These are phyloP conservation scores for Ambrosiella cleistominuta DNA, from an alignment of 2,329 filamentous ascomycete genomes.

Conservation along the genomic window DNA sequence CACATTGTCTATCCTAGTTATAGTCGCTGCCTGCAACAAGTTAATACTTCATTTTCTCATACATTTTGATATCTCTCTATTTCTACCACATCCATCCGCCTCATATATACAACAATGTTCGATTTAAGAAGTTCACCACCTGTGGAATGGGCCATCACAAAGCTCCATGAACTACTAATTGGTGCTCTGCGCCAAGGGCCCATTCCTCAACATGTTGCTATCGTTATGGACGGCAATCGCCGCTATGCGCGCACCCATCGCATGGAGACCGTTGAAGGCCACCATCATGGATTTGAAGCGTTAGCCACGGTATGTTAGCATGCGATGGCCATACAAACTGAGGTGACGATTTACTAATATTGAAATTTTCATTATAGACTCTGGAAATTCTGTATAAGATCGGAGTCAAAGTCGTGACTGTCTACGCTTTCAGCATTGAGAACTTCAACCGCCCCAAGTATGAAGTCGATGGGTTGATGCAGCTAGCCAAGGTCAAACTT, in stretches of 20 bases:
- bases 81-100: conserved; percentile 35
- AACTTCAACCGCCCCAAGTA: conserved; percentile 96
- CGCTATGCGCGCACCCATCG: conserved; percentile 78
- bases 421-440: conserved; percentile 97
- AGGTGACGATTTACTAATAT: background rate
- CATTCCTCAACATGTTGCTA: conserved; percentile 90
- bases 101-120: conserved; percentile 36
- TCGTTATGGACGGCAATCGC: conserved; percentile 97
- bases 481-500: conserved; percentile 90
- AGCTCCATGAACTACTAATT: conserved; percentile 69
- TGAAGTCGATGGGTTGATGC: conserved; percentile 93
- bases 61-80: background rate
- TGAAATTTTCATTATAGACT: conserved; percentile 34
- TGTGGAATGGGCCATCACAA: conserved; percentile 70
- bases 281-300: conserved; percentile 90
- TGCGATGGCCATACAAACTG: background rate
- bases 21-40: too few species aligned
- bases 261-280: conserved; percentile 92
- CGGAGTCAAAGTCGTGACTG: conserved; percentile 88
- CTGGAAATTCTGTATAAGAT: conserved; percentile 97
- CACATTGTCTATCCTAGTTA: conserved; percentile 20
- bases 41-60: background rate
- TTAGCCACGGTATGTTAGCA: conserved; percentile 37
- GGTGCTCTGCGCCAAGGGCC: conserved; percentile 78
- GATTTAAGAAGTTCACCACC: conserved; percentile 76